Percentiles rank a stretch among this genome's conserved stretches.
Conservation (phyloP, 2,329 filamentous ascomycete species). For the Penicillium capsulatum region DNA sequence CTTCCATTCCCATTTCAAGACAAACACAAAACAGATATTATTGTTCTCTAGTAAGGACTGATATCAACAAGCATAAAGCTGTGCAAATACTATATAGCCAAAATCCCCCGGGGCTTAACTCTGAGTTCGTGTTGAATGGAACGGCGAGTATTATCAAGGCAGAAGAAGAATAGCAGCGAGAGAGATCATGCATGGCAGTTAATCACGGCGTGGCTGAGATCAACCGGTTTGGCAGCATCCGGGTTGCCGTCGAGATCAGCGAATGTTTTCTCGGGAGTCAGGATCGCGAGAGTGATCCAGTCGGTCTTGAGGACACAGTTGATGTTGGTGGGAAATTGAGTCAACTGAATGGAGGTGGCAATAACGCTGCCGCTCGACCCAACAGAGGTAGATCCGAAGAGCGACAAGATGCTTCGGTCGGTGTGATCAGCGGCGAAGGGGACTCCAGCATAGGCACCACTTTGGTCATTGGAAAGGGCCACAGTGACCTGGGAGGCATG, state of each 20-base stretch:
- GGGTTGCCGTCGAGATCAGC: slow-evolving; percentile 8
- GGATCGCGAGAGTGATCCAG: slow-evolving; percentile 1
- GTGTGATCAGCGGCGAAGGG: neutral
- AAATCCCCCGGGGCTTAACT: too few species aligned
- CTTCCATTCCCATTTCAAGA: too few species aligned
- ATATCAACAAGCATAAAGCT: too few species aligned
- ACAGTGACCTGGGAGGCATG: neutral
- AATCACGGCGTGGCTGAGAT: slow-evolving; percentile 1
- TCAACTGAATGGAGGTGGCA: slow-evolving; percentile 2
- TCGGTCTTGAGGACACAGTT: slow-evolving; percentile 3
- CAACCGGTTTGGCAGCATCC: neutral
- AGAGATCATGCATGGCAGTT: neutral
- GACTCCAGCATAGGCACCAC: neutral
- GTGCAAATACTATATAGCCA: too few species aligned
- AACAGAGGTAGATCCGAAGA: slow-evolving; percentile 1
- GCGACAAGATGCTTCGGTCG: neutral
- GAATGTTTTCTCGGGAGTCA: slow-evolving; percentile 1
- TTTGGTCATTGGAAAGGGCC: slow-evolving; percentile 5
- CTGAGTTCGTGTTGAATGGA: too few species aligned
- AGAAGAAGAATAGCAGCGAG: too few species aligned
- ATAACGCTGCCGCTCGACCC: neutral
- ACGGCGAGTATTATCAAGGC: too few species aligned
- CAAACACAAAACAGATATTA: too few species aligned
- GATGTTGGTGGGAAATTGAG: neutral
- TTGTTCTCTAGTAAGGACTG: too few species aligned